Evolutionary conservation across 2,329 filamentous ascomycete species (phyloP).

Genomic region (Pyrenophora tritici-repentis): DNA sequence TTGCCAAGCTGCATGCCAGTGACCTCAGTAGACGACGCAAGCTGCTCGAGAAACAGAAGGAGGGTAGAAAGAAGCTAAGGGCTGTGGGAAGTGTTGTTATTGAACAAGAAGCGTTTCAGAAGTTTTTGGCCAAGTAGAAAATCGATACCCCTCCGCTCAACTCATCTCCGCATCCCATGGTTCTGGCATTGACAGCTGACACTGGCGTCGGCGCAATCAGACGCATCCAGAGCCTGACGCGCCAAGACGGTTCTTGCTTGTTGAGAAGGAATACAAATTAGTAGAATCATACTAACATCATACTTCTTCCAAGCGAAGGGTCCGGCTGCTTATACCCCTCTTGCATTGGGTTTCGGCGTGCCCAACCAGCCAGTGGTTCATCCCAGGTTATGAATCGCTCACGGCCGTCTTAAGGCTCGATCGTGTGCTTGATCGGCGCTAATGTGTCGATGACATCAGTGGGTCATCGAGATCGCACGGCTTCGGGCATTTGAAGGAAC

Average conservation of each 20-base stretch:
- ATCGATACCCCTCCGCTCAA: slow-evolving; percentile 7
- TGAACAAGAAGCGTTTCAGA: slow-evolving; percentile 93
- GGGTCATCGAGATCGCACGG: slow-evolving; percentile 3
- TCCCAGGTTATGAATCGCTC: background rate
- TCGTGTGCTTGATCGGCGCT: slow-evolving; percentile 12
- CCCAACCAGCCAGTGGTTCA: too few relatives aligned
- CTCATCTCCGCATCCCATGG: background rate
- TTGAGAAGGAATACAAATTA: too few relatives aligned
- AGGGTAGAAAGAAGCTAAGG: slow-evolving; percentile 84
- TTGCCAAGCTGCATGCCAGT: slow-evolving; percentile 89
- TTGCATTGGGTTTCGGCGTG: too few relatives aligned
- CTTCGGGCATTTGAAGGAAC: slow-evolving; percentile 1
- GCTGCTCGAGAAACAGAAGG: slow-evolving; percentile 94
- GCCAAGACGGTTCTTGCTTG: too few relatives aligned
- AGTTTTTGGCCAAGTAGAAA: slow-evolving; percentile 76
- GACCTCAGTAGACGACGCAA: slow-evolving; percentile 84
- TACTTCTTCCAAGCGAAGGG: too few relatives aligned
- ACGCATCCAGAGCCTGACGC: too few relatives aligned
- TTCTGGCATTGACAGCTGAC: background rate
- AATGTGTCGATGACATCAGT: slow-evolving; percentile 14
- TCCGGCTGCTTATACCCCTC: too few relatives aligned
- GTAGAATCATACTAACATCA: too few relatives aligned
- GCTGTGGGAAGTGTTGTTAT: slow-evolving; percentile 90
- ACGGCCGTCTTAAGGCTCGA: slow-evolving; percentile 1
- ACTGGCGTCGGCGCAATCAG: too few relatives aligned